Base-by-base conservation (phyloP, 306 rosid genomes). In the Casuarina cunninghamiana region DNA sequence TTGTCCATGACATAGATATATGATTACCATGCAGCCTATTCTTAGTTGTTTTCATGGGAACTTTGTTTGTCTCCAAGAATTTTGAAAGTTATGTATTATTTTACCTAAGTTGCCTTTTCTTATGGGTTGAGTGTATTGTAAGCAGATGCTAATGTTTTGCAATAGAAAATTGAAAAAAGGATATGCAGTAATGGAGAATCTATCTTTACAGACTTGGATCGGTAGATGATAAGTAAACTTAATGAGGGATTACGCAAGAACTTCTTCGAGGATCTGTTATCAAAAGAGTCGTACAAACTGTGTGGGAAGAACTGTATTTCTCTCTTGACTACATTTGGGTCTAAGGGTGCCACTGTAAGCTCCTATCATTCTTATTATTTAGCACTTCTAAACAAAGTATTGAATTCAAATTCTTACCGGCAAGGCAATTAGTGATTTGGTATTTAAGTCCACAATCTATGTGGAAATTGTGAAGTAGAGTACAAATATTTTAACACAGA, bases 321-420 rank as follows among this genome's bases (percentile, higher is more conserved):
- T 83, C 97, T 95, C 75, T 91, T 95, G 98, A 95, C 97, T 58
- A 92, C 96, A 61, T 95, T 97, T 74, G 98, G 98, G 70, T 97
- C 98, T 60, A 95, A 95, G 88, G 98, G 97, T 76, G 89, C 93
- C 70, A 84, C 84, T 87, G 98, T 91, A 87, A 81, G 97, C 83
- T 77, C 77, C 63, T 79, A 35, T 68, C 43, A 35, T 80, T 58
- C 46, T 42, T 38, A 63, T 53, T 57, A 60, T 37, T 51, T 70
- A 12, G 71, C 49, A 53, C 42, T 71, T n/a, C 73, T 51, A 17
- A 38, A 17, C 44, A 21, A 48, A 16, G 26, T 32, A 57, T 44
- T 42, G 17, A 16, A 0, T 41, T 66, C 19, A 66, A 7, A 41
- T 66, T 66, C 49, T 39, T 62, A 62, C 19, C 37, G 44, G 43